phyloP scores from a whole-genome alignment of 1,284 basidiomycete species.

The Microbotryum violaceum region DNA sequence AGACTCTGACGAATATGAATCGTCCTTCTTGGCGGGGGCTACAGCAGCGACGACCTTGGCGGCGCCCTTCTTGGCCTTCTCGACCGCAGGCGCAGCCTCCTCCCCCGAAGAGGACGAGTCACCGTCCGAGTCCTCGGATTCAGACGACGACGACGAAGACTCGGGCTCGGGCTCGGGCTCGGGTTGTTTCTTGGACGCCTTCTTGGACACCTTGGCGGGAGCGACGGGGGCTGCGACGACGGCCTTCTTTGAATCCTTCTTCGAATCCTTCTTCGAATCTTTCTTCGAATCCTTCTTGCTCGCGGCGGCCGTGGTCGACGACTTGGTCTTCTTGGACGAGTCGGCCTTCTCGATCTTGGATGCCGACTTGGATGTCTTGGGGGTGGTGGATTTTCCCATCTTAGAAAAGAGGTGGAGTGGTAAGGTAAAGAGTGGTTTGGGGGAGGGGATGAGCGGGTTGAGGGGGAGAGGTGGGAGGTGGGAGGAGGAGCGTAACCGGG shows the following conservation, averaged over 20 bases:
- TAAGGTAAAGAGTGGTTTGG: no score
- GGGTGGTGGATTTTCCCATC: constrained; percentile 27
- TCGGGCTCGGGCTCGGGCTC: constrained; percentile 37
- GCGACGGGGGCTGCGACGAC: constrained; percentile 25
- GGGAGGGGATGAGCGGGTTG: no score
- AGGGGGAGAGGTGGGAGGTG: no score
- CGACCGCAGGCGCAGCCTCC: constrained; percentile 1
- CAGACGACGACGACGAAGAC: constrained; percentile 32
- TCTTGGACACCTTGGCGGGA: constrained; percentile 41
- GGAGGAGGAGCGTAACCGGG: no score
- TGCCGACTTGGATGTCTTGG: constrained; percentile 21
- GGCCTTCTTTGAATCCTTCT: constrained; percentile 30
- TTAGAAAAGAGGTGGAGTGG: not conserved
- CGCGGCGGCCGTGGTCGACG: constrained; percentile 14
- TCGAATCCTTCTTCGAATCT: constrained; percentile 23
- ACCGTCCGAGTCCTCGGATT: constrained; percentile 30
- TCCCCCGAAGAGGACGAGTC: constrained; percentile 34
- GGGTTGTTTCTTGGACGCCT: constrained; percentile 41
- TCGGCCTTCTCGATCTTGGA: constrained; percentile 6
- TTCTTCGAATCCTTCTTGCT: constrained; percentile 30
- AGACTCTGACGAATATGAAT: constrained; percentile 5
- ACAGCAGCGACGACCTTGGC: constrained; percentile 18
- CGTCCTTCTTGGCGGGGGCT: constrained; percentile 28
- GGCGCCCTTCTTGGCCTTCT: constrained; percentile 17
- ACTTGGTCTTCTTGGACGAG: constrained; percentile 28